These are phyloP conservation scores for Hypoxylon fragiforme DNA, from an alignment of 495 filamentous ascomycete genomes.

Conservation along the genomic window DNA sequence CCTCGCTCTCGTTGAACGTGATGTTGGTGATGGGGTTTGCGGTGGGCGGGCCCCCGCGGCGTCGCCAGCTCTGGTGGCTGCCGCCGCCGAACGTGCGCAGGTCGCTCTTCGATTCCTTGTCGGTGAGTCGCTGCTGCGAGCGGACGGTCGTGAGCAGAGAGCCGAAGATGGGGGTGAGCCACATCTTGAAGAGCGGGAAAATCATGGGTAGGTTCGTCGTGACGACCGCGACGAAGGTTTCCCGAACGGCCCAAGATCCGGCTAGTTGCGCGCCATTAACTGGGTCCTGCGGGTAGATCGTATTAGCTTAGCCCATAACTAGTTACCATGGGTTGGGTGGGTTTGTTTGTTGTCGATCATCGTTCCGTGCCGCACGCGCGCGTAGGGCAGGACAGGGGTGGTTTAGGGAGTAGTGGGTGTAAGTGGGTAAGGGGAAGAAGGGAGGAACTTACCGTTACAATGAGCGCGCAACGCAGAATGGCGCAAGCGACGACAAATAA, in stretches of 20 bases:
- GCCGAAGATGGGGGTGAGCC: conserved; percentile 46
- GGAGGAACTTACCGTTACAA: conserved; percentile 43
- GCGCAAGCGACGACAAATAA: conserved; percentile 56
- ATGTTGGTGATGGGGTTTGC: conserved; percentile 52
- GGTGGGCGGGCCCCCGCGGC: conserved; percentile 43
- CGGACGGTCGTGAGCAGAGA: conserved; percentile 34
- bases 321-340: no score
- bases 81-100: conserved; percentile 39
- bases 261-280: conserved; percentile 51
- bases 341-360: background rate
- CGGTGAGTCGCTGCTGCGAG: conserved; percentile 37
- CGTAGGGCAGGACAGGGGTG: no score
- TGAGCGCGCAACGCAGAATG: conserved; percentile 51
- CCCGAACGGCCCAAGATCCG: conserved; percentile 55
- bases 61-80: conserved; percentile 43
- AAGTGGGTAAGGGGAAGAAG: no score
- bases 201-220: conserved; percentile 59
- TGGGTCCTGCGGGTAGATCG: conserved; percentile 40
- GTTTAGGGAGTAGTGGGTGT: no score
- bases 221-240: conserved; percentile 56
- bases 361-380: background rate
- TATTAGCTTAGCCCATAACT: conserved; percentile 10
- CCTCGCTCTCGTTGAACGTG: conserved; percentile 56
- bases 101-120: conserved; percentile 33
- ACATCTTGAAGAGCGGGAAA: conserved; percentile 52